A percentile compares a stretch with the other conserved stretches of the same genome.
These are phyloP conservation scores for Verticillium alfalfae DNA, from an alignment of 2,329 filamentous ascomycete genomes.

Conservation along the genomic window DNA sequence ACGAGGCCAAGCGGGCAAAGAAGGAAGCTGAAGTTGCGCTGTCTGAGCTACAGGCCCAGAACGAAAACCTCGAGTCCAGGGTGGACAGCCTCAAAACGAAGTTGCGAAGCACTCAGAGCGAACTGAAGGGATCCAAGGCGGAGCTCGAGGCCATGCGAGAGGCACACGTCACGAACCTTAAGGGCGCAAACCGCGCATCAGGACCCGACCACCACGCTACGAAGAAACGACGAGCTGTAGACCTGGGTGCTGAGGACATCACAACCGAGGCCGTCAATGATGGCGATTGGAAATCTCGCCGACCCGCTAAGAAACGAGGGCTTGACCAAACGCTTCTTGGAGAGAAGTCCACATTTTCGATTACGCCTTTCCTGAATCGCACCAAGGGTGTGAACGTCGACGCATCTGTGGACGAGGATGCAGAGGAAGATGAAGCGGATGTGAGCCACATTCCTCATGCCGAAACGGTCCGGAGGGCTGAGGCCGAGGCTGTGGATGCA, in stretches of 20 bases:
- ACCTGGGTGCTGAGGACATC: neutral
- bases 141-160: constrained; percentile 28
- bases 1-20: constrained; percentile 38
- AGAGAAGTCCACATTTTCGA: constrained; percentile 88
- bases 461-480: neutral
- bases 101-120: constrained; percentile 62
- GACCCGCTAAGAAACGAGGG: constrained; percentile 49
- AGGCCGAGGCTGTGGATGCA: constrained; percentile 5
- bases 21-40: constrained; percentile 47
- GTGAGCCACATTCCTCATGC: constrained; percentile 8
- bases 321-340: constrained; percentile 58
- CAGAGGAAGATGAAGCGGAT: constrained; percentile 19
- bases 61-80: constrained; percentile 63
- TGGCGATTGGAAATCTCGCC: constrained; percentile 32
- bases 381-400: constrained; percentile 46
- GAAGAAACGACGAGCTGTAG: constrained; percentile 33
- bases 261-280: constrained; percentile 37
- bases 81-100: constrained; percentile 66
- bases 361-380: constrained; percentile 87
- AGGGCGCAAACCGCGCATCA: neutral
- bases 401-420: constrained; percentile 24
- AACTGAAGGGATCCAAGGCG: constrained; percentile 55
- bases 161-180: constrained; percentile 11
- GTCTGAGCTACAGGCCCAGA: constrained; percentile 56
- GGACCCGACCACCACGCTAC: constrained; percentile 22